These are phyloP conservation scores for Podospora fimiseda DNA, from an alignment of 495 filamentous ascomycete species.

Conservation along the genomic window DNA sequence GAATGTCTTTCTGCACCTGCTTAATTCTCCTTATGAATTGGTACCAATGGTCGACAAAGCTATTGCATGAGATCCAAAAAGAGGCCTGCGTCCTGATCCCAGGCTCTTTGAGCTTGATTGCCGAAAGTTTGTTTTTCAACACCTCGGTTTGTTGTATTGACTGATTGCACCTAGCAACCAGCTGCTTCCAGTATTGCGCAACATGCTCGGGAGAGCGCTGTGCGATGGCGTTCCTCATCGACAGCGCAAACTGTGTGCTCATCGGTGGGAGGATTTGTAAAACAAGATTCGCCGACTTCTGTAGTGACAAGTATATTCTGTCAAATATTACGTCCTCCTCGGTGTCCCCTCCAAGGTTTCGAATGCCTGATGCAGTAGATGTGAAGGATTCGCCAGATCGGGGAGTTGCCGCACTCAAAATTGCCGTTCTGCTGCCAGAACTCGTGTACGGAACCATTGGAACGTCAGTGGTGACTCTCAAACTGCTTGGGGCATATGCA, in stretches of 20 bases:
- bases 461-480: conserved; percentile 47
- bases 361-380: conserved; percentile 40
- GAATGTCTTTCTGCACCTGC: conserved; percentile 53
- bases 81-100: conserved; percentile 65
- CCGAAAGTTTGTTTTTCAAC: conserved; percentile 64
- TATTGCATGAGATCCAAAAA: conserved; percentile 78
- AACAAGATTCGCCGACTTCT: conserved; percentile 58
- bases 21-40: conserved; percentile 66
- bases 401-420: conserved; percentile 56
- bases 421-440: conserved; percentile 38
- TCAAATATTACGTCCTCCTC: conserved; percentile 78
- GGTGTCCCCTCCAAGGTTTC: conserved; percentile 42
- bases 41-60: conserved; percentile 69
- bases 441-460: conserved; percentile 34
- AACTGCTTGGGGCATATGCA: conserved; percentile 52
- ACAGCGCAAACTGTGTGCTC: conserved; percentile 52
- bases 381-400: conserved; percentile 75
- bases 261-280: conserved; percentile 60
- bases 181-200: conserved; percentile 61
- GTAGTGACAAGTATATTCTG: conserved; percentile 66
- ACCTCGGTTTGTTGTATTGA: conserved; percentile 59
- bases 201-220: conserved; percentile 42
- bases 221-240: conserved; percentile 37
- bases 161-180: conserved; percentile 58
- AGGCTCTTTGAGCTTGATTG: conserved; percentile 77